These are phyloP conservation scores for Pseudocercospora ulei DNA, from an alignment of 2,329 filamentous ascomycete genomes.

Conservation along the genomic window DNA sequence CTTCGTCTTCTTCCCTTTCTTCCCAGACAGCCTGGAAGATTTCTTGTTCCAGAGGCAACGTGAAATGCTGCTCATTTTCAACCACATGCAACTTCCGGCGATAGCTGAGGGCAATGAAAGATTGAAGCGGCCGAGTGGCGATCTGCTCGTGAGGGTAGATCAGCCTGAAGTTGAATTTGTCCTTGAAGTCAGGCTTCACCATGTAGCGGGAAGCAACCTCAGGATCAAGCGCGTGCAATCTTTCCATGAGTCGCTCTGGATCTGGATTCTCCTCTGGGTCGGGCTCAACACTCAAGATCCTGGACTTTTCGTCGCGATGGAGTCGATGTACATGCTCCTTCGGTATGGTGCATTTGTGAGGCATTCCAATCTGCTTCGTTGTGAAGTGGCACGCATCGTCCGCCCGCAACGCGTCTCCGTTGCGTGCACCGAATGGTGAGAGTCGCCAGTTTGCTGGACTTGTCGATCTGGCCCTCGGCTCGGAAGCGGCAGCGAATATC, in stretches of 20 bases:
- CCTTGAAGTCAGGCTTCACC: constrained; percentile 31
- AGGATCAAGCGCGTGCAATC: constrained; percentile 22
- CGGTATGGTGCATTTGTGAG: constrained; percentile 23
- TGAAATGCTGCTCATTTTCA: constrained; percentile 34
- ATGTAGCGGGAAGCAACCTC: constrained; percentile 28
- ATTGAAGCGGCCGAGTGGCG: constrained; percentile 31
- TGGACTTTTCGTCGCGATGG: constrained; percentile 23
- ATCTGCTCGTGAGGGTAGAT: constrained; percentile 33
- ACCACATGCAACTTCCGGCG: constrained; percentile 33
- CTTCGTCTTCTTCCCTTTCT: constrained; percentile 35
- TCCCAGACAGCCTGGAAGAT: constrained; percentile 38
- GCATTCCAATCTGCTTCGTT: constrained; percentile 22
- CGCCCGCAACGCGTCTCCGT: constrained; percentile 3
- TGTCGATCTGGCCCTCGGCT: constrained; percentile 18
- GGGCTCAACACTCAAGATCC: constrained; percentile 26
- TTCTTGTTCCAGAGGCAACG: constrained; percentile 34
- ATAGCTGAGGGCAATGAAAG: constrained; percentile 41
- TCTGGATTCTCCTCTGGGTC: constrained; percentile 23
- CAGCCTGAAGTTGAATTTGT: constrained; percentile 34
- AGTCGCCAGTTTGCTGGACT: constrained; percentile 18
- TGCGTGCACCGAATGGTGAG: constrained; percentile 8
- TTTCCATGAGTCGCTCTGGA: constrained; percentile 24
- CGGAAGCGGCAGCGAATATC: constrained; percentile 17
- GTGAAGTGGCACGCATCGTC: constrained; percentile 20
- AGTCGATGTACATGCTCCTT: constrained; percentile 28